Percentiles rank a stretch among this genome's conserved stretches.
phyloP scores from a whole-genome alignment of 768 basidiomycete species.

The Boletellus emodensis region DNA sequence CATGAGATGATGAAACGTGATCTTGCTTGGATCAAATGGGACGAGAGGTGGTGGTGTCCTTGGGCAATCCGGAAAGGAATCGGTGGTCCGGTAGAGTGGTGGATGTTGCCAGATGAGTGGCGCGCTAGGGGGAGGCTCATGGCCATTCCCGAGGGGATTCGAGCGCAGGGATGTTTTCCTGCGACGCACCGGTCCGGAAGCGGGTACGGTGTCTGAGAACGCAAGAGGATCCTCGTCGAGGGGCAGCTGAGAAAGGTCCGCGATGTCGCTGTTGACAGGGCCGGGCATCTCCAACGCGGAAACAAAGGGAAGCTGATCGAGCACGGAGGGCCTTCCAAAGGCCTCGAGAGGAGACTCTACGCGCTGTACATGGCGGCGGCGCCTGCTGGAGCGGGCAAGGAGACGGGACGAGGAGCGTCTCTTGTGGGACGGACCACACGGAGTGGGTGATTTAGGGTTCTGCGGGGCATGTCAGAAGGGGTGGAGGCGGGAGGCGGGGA shows the following conservation, averaged over 20 bases:
- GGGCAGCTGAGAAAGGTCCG: constrained; percentile 62
- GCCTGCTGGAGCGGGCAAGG: constrained; percentile 37
- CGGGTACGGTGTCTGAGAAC: constrained; percentile 22
- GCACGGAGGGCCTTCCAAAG: constrained; percentile 33
- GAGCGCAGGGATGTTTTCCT: constrained; percentile 52
- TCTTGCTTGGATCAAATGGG: constrained; percentile 44
- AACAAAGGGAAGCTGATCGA: constrained; percentile 70
- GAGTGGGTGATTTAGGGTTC: constrained; percentile 37
- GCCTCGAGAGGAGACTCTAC: constrained; percentile 39
- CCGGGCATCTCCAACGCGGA: constrained; percentile 49
- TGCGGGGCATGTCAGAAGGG: constrained; percentile 20
- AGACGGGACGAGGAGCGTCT: constrained; percentile 34
- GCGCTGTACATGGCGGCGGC: constrained; percentile 40
- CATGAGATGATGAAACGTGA: constrained; percentile 60
- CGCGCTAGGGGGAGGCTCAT: constrained; percentile 12
- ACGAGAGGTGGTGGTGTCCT: constrained; percentile 33
- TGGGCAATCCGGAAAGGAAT: constrained; percentile 18
- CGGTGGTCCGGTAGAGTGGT: constrained; percentile 30
- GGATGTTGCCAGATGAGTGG: constrained; percentile 16
- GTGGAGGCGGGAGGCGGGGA: background rate
- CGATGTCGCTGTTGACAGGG: constrained; percentile 51
- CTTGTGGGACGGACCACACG: constrained; percentile 37
- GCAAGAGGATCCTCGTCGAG: constrained; percentile 21
- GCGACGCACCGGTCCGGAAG: constrained; percentile 55
- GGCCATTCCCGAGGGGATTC: constrained; percentile 39